Percentiles rank a stretch among this genome's conserved stretches.
Conservation (phyloP, 768 basidiomycete species). For the Multifurca ochricompacta region DNA sequence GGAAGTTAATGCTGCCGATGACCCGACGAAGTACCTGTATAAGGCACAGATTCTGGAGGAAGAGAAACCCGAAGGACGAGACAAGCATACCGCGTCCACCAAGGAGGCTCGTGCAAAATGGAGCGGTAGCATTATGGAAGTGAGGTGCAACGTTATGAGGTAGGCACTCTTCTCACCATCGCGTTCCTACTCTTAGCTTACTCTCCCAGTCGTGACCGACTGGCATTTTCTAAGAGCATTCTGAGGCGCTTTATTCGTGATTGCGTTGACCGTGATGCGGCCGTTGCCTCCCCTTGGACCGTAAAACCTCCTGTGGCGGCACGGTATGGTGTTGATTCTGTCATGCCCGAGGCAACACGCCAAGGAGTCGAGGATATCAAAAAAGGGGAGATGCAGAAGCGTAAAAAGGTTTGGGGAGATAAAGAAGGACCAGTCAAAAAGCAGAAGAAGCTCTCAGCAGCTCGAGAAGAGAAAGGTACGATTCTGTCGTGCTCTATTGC, state of each 20-base stretch:
- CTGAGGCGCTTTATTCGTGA: constrained; percentile 94
- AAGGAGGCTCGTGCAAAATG: constrained; percentile 49
- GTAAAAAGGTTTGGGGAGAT: constrained; percentile 86
- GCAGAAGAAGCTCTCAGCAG: constrained; percentile 67
- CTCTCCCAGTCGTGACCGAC: constrained; percentile 73
- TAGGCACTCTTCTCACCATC: constrained; percentile 28
- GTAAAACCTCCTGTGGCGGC: constrained; percentile 82
- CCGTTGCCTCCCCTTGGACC: constrained; percentile 92
- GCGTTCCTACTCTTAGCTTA: background rate
- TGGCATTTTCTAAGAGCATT: constrained; percentile 95
- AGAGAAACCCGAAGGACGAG: constrained; percentile 57
- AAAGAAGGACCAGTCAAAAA: constrained; percentile 80
- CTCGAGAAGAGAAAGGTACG: constrained; percentile 69
- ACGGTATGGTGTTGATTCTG: constrained; percentile 74
- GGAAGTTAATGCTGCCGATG: constrained; percentile 63
- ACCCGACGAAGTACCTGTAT: constrained; percentile 79
- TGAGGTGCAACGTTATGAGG: constrained; percentile 77
- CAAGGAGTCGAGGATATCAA: constrained; percentile 73
- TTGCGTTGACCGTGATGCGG: constrained; percentile 86
- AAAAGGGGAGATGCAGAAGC: constrained; percentile 85
- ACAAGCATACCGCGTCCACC: constrained; percentile 50
- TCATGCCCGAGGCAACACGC: constrained; percentile 81
- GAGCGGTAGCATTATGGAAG: constrained; percentile 76
- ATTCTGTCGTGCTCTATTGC: background rate
- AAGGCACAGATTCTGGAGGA: constrained; percentile 77